phyloP scores from a whole-genome alignment of 2,329 filamentous ascomycete genomes.

The Colletotrichum sidae region DNA sequence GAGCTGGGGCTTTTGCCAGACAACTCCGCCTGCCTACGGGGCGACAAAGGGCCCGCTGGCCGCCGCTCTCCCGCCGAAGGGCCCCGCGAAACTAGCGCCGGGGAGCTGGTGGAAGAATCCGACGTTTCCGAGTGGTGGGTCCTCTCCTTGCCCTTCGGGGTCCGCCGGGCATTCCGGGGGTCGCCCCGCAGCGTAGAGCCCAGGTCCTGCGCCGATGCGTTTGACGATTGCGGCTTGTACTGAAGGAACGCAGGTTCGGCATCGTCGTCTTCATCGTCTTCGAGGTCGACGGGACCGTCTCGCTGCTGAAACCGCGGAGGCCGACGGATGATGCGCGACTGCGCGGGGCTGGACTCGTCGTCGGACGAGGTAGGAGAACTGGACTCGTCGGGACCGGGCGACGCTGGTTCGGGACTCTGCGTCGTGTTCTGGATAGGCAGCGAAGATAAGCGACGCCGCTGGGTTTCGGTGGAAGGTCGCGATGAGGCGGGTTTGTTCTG shows the following conservation, averaged over 20 bases:
- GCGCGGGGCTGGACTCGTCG: slow-evolving; percentile 64
- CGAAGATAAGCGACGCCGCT: slow-evolving; percentile 58
- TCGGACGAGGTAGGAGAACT: slow-evolving; percentile 56
- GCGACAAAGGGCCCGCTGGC: slow-evolving; percentile 62
- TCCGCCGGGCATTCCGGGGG: slow-evolving; percentile 48
- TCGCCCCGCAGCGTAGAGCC: slow-evolving; percentile 65
- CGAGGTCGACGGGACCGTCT: slow-evolving; percentile 34
- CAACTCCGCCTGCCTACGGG: slow-evolving; percentile 69
- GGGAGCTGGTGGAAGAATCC: slow-evolving; percentile 71
- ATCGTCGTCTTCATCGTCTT: slow-evolving; percentile 58
- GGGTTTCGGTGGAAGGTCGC: slow-evolving; percentile 42
- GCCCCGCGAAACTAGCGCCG: slow-evolving; percentile 50
- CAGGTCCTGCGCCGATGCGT: slow-evolving; percentile 57
- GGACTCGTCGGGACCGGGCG: slow-evolving; percentile 50
- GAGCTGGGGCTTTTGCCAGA: slow-evolving; percentile 64
- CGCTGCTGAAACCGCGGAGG: slow-evolving; percentile 62
- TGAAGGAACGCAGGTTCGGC: slow-evolving; percentile 68
- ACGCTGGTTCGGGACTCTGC: slow-evolving; percentile 40
- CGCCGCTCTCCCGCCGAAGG: slow-evolving; percentile 47
- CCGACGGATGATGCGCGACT: slow-evolving; percentile 70
- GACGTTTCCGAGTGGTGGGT: slow-evolving; percentile 66
- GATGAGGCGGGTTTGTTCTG: slow-evolving; percentile 40
- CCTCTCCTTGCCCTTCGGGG: slow-evolving; percentile 47
- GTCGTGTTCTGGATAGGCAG: slow-evolving; percentile 52
- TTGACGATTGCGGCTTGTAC: slow-evolving; percentile 52